These are phyloP conservation scores for Panellus pusillus DNA, from an alignment of 768 basidiomycete genomes.

Conservation along the genomic window DNA sequence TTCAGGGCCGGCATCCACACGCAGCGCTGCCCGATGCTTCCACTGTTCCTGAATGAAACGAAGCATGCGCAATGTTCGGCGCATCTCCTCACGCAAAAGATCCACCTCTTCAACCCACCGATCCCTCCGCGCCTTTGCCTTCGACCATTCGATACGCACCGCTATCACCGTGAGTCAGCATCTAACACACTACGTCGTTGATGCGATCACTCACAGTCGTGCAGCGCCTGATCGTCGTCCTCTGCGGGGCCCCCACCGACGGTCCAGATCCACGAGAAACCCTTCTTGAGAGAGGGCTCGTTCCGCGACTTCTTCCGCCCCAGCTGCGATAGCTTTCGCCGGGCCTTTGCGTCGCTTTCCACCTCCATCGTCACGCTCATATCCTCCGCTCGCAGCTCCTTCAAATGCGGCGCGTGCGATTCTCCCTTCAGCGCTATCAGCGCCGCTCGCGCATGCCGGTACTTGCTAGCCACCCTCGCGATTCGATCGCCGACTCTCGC, in stretches of 20 bases:
- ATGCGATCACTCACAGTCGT: slow-evolving; percentile 6
- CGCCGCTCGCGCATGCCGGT: background rate
- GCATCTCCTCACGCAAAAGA: slow-evolving; percentile 24
- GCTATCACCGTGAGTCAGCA: slow-evolving; percentile 1
- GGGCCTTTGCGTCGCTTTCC: background rate
- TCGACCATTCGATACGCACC: slow-evolving; percentile 24
- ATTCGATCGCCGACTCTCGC: slow-evolving; percentile 7
- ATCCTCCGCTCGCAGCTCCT: background rate
- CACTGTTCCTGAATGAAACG: background rate
- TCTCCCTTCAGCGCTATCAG: background rate
- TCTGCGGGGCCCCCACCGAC: background rate
- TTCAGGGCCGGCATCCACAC: background rate
- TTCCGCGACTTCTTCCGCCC: background rate
- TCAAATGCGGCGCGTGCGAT: background rate
- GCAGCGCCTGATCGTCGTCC: background rate
- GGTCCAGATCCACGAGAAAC: slow-evolving; percentile 14
- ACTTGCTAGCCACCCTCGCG: background rate
- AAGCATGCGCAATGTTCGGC: slow-evolving; percentile 1
- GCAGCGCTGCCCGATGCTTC: background rate
- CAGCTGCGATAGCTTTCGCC: background rate
- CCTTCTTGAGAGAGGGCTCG: background rate
- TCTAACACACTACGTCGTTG: background rate
- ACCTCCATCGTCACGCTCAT: background rate
- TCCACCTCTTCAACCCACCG: slow-evolving; percentile 26
- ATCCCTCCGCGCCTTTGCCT: slow-evolving; percentile 13